These are phyloP conservation scores for Salinomyces thailandicus DNA, from an alignment of 2,329 filamentous ascomycete genomes.

Conservation along the genomic window DNA sequence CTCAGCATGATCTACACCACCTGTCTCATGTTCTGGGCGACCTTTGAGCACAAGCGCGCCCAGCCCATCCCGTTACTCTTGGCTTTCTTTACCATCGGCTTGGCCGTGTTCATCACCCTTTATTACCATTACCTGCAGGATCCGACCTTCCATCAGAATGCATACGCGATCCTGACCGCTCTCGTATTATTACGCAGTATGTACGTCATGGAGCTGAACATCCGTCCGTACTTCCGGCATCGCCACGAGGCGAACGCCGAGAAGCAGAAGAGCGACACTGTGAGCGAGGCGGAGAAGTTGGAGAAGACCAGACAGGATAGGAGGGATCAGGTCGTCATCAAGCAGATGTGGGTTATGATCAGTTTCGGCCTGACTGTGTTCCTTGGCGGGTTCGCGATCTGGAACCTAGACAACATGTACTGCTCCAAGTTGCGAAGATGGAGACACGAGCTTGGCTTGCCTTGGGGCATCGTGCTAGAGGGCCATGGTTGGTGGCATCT, in stretches of 20 bases:
- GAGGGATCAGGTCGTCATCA: constrained; percentile 48
- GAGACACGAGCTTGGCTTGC: constrained; percentile 59
- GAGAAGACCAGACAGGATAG: constrained; percentile 41
- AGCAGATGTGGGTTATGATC: constrained; percentile 68
- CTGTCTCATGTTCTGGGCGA: constrained; percentile 60
- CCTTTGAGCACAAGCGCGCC: constrained; percentile 59
- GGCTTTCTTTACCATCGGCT: constrained; percentile 44
- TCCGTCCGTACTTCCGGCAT: constrained; percentile 46
- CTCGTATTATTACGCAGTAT: constrained; percentile 62
- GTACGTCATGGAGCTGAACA: constrained; percentile 62
- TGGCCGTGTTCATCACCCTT: constrained; percentile 58
- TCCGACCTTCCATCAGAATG: constrained; percentile 71
- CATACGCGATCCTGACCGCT: constrained; percentile 62
- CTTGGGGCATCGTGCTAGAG: constrained; percentile 68
- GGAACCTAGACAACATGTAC: constrained; percentile 70
- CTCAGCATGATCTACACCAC: constrained; percentile 64
- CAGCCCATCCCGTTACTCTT: constrained; percentile 42
- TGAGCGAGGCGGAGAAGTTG: constrained; percentile 20
- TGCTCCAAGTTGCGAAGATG: constrained; percentile 55
- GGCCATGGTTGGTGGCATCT: constrained; percentile 70
- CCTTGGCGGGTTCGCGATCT: constrained; percentile 62
- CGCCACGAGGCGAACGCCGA: constrained; percentile 30
- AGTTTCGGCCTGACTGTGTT: constrained; percentile 58
- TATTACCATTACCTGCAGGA: constrained; percentile 76
- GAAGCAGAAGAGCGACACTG: constrained; percentile 15